Conservation (phyloP, 306 rosid genomes). For the Inga oerstediana region DNA sequence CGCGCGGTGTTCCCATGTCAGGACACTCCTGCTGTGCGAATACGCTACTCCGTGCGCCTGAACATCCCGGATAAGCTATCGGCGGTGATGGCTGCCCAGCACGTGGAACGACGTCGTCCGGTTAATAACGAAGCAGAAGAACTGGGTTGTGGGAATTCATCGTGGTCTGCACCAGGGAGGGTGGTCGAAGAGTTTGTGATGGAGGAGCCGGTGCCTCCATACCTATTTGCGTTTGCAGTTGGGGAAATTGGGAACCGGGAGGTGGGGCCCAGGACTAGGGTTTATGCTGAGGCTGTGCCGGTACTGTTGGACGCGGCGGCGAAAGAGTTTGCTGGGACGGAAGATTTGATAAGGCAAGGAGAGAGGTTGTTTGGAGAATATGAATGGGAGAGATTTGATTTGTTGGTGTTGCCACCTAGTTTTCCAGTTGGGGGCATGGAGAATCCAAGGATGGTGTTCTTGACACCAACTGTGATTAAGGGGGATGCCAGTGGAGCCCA, state of each 20-base stretch:
- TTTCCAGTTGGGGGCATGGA: slow-evolving; percentile 96
- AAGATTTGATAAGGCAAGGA: slow-evolving; percentile 81
- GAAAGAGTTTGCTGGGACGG: slow-evolving; percentile 74
- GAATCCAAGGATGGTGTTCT: slow-evolving; percentile 92
- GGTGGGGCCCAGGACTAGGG: slow-evolving; percentile 89
- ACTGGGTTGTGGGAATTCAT: slow-evolving; percentile 39
- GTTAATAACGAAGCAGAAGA: slow-evolving; percentile 41
- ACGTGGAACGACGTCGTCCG: slow-evolving; percentile 51
- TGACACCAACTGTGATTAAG: slow-evolving; percentile 87
- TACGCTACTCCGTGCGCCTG: slow-evolving; percentile 54
- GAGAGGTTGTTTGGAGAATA: slow-evolving; percentile 74
- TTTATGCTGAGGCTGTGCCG: slow-evolving; percentile 70
- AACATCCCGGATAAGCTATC: slow-evolving; percentile 66
- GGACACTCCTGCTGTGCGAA: slow-evolving; percentile 89
- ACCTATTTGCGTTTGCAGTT: slow-evolving; percentile 83
- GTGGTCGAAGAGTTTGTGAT: slow-evolving; percentile 87
- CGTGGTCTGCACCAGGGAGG: slow-evolving; percentile 67
- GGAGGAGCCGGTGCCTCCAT: slow-evolving; percentile 89
- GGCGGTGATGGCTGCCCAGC: slow-evolving; percentile 81
- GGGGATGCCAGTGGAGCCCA: slow-evolving; percentile 89
- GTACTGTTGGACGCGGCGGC: slow-evolving; percentile 71
- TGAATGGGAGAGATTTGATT: slow-evolving; percentile 88
- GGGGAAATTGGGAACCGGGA: slow-evolving; percentile 77
- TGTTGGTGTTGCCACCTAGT: slow-evolving; percentile 89
- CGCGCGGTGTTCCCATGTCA: slow-evolving; percentile 88